Evolutionary conservation across 2,329 filamentous ascomycete species (phyloP).

Genomic region (Blastomyces gilchristii): DNA sequence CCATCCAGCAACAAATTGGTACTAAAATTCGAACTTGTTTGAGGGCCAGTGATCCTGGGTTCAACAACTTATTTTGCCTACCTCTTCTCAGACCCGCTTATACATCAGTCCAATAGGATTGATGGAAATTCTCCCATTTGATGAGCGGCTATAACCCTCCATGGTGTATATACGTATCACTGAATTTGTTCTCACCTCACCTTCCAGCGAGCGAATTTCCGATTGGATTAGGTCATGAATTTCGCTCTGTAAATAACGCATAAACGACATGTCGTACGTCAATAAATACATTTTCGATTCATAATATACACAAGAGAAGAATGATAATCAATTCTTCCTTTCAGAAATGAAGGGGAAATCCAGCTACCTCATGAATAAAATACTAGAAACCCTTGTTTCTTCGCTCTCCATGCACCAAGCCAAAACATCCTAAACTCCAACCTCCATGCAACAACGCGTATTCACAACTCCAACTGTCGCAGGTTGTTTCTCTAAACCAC

Average conservation of each 20-base stretch:
- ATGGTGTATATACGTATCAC: not conserved
- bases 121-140: not conserved
- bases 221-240: not conserved
- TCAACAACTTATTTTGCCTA: not conserved
- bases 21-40: constrained; percentile 42
- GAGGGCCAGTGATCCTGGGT: not conserved
- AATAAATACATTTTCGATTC: not conserved
- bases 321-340: not conserved
- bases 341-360: not conserved
- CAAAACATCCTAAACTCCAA: not conserved
- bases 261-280: not conserved
- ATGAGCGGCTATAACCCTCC: not conserved
- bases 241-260: not conserved
- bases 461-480: not conserved
- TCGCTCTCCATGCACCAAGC: not conserved
- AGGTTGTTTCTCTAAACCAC: not conserved
- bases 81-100: not conserved
- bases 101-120: not conserved
- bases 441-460: not conserved
- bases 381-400: not conserved
- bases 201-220: not conserved
- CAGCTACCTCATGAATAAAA: not conserved
- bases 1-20: constrained; percentile 50
- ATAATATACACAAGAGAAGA: constrained; percentile 3
- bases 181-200: not conserved